Evolutionary conservation across 2,329 filamentous ascomycete species (phyloP), one percentile per base, ranked within the genome.

Genomic region (Aspergillus nomiae): DNA sequence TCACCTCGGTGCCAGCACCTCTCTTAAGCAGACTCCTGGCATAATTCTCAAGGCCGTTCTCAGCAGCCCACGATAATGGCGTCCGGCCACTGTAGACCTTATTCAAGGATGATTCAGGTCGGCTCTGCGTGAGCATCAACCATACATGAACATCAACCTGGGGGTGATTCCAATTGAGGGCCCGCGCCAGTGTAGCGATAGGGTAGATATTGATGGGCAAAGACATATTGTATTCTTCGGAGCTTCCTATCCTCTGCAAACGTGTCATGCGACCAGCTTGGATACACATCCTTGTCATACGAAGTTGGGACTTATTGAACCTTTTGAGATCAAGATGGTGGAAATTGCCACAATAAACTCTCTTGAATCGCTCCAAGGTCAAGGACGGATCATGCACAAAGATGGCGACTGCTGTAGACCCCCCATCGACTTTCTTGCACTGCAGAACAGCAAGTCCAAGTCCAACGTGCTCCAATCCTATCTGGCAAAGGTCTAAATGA

Each of bases 151-250:
- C 1, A 0, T 11, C 24, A 11, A 9, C 0, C 4, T 5, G 4
- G 19, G 6, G n/a, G n/a, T 45, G 21, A 24, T 24, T 0, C 21
- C 43, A 45, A 24, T 45, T 1, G 7, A 19, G 1, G 36, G 1
- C 1, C 5, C 4, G 10, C 3, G 5, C 4, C 0, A 4, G 43
- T 12, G 1, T 8, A 2, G 9, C 0, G 0, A 9, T 10, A 24
- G n/a, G 21, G 11, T 24, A 45, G 12, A 12, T 11, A 12, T 10
- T 0, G 11, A 21, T 45, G 4, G 9, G 11, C 4, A 1, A 1
- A 24, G 4, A 2, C 1, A 2, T 24, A 5, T 45, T 5, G 43
- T 12, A 45, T 38, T 8, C 14, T 3, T 38, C 14, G 14, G 43
- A 24, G 34, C 2, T 9, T 24, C 0, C 12, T 9, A n/a, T 4